phyloP scores from a whole-genome alignment of 148 eudicot species.

The Camellia japonica region DNA sequence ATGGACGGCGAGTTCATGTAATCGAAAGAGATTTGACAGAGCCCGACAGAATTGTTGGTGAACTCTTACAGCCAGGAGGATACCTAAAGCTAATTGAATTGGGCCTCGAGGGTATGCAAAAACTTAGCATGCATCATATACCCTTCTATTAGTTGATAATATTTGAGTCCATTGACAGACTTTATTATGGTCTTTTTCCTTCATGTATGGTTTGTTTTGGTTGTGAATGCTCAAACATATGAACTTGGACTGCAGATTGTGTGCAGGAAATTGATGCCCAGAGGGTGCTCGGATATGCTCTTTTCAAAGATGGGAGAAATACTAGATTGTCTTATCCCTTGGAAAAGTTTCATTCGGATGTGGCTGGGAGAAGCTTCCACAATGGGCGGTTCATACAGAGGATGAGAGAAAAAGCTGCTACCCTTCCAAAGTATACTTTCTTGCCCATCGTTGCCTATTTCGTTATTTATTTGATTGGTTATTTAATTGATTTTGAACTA shows the following conservation, averaged over 20 bases:
- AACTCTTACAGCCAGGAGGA: constrained; percentile 62
- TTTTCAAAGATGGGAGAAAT: constrained; percentile 48
- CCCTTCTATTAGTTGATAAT: not conserved
- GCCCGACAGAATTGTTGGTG: constrained; percentile 64
- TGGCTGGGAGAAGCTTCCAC: constrained; percentile 59
- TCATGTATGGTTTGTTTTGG: not conserved
- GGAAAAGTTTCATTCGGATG: constrained; percentile 49
- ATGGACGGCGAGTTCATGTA: constrained; percentile 51
- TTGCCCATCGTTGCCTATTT: not conserved
- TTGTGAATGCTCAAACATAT: not conserved
- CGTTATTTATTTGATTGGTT: too few relatives aligned
- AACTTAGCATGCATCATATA: constrained; percentile 1
- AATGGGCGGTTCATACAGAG: constrained; percentile 61
- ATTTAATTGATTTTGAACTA: not conserved
- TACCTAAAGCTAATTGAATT: constrained; percentile 53
- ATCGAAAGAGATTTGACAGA: constrained; percentile 56
- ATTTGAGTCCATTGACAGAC: not conserved
- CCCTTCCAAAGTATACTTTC: constrained; percentile 44
- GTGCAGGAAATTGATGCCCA: constrained; percentile 58
- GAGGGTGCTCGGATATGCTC: constrained; percentile 54
- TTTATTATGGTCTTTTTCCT: constrained; percentile 1
- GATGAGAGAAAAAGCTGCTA: constrained; percentile 52
- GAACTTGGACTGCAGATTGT: constrained; percentile 39
- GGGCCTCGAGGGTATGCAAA: constrained; percentile 49
- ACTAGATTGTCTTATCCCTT: constrained; percentile 53